phyloP scores from a whole-genome alignment of 495 filamentous ascomycete genomes.

The Elasticomyces elasticus region DNA sequence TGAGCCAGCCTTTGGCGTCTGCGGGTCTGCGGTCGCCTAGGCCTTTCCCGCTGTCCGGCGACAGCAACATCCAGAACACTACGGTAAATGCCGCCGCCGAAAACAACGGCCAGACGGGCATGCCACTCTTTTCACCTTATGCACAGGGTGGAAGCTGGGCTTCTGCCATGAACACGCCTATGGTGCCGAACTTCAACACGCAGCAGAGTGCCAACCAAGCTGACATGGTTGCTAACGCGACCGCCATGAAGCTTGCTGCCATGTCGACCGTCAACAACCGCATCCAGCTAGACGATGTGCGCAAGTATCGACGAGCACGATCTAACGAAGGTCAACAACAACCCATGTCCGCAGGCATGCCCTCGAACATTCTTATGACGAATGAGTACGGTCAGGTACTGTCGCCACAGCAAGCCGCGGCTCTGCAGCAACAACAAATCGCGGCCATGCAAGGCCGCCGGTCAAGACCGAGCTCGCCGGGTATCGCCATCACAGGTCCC shows the following conservation, averaged over 20 bases:
- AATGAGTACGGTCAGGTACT: constrained; percentile 85
- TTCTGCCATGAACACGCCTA: constrained; percentile 95
- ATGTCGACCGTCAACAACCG: constrained; percentile 97
- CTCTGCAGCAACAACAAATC: constrained; percentile 76
- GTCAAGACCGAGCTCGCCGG: constrained; percentile 88
- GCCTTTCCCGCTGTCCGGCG: constrained; percentile 51
- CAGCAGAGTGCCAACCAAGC: constrained; percentile 56
- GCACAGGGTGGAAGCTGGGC: constrained; percentile 87
- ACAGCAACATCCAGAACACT: constrained; percentile 67
- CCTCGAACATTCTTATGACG: constrained; percentile 71
- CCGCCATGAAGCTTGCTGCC: constrained; percentile 96
- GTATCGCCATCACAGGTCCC: constrained; percentile 67
- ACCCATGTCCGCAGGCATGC: constrained; percentile 37
- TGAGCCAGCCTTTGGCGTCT: constrained; percentile 61
- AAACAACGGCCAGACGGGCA: constrained; percentile 38
- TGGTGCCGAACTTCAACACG: constrained; percentile 71
- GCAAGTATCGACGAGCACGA: constrained; percentile 82
- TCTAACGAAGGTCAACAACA: constrained; percentile 70
- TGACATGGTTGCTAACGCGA: constrained; percentile 98
- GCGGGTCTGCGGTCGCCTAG: constrained; percentile 76
- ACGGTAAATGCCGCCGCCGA: constrained; percentile 68
- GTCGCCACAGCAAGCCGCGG: constrained; percentile 73
- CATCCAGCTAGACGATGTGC: constrained; percentile 90
- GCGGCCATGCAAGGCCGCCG: constrained; percentile 62
- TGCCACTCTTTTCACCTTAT: constrained; percentile 86